These are phyloP conservation scores for Usnea hakonensis DNA, from an alignment of 495 filamentous ascomycete genomes.

Conservation along the genomic window DNA sequence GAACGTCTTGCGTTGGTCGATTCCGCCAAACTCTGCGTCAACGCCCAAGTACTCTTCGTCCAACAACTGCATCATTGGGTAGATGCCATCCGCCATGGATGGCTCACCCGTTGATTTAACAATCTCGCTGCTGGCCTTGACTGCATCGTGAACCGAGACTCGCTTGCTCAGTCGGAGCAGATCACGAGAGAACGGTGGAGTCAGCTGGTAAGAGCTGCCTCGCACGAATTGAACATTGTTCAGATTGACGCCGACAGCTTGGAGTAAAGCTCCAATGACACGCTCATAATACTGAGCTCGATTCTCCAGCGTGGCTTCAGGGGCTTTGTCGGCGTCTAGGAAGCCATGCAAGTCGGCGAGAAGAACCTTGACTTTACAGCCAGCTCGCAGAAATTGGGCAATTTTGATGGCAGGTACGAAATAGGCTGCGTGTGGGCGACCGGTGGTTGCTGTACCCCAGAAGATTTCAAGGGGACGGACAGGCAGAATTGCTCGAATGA, in stretches of 20 bases:
- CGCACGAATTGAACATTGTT: conserved; percentile 74
- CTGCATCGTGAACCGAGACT: conserved; percentile 52
- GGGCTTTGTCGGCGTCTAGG: conserved; percentile 78
- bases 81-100: conserved; percentile 67
- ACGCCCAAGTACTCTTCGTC: conserved; percentile 83
- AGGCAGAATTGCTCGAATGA: conserved; percentile 6
- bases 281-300: conserved; percentile 54
- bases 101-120: conserved; percentile 77
- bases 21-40: conserved; percentile 61
- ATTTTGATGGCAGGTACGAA: conserved; percentile 23
- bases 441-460: conserved; percentile 20
- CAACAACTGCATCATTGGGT: conserved; percentile 67
- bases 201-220: conserved; percentile 70
- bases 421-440: conserved; percentile 20
- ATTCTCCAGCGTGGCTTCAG: conserved; percentile 32
- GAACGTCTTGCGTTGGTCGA: conserved; percentile 88
- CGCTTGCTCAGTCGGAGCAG: conserved; percentile 42
- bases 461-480: conserved; percentile 11
- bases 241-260: conserved; percentile 31
- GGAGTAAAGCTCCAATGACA: conserved; percentile 47
- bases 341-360: conserved; percentile 57
- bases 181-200: conserved; percentile 27
- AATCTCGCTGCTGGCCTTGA: conserved; percentile 79
- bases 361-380: conserved; percentile 22
- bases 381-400: conserved; percentile 21